phyloP scores from a whole-genome alignment of 2,329 filamentous ascomycete species.

The Diaporthe helianthi region DNA sequence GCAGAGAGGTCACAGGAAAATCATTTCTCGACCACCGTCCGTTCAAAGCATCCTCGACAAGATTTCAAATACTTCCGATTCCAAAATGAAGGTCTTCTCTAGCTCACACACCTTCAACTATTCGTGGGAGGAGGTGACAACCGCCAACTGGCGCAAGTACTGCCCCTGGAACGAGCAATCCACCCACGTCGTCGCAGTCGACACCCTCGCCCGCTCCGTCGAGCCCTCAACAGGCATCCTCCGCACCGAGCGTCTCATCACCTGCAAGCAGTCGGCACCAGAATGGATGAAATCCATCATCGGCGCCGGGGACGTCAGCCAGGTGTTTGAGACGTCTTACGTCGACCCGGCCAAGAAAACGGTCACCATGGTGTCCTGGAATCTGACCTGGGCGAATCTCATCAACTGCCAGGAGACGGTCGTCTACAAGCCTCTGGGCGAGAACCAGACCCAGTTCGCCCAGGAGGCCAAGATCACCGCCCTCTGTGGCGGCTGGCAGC shows the following conservation, averaged over 20 bases:
- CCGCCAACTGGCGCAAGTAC: conserved; percentile 98
- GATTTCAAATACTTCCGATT: neutral
- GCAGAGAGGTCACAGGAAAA: conserved; percentile 4
- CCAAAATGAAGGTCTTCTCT: conserved; percentile 72
- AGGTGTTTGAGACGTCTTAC: conserved; percentile 95
- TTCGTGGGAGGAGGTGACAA: conserved; percentile 98
- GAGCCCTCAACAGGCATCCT: conserved; percentile 65
- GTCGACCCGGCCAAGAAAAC: conserved; percentile 84
- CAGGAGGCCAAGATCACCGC: conserved; percentile 95
- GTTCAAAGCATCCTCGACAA: neutral
- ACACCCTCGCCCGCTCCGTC: conserved; percentile 79
- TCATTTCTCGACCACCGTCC: neutral
- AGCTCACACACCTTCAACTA: conserved; percentile 92
- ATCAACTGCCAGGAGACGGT: conserved; percentile 94
- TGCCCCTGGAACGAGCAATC: conserved; percentile 99
- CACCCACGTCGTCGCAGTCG: conserved; percentile 94
- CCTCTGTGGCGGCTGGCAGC: conserved; percentile 94
- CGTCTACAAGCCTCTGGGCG: conserved; percentile 72
- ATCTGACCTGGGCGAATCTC: conserved; percentile 91
- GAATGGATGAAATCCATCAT: conserved; percentile 84
- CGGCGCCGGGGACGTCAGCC: conserved; percentile 77
- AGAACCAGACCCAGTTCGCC: conserved; percentile 76
- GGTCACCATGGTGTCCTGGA: conserved; percentile 96
- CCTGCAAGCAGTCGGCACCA: conserved; percentile 69
- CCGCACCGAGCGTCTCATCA: conserved; percentile 68